Evolutionary conservation across 2,329 filamentous ascomycete species (phyloP).

Genomic region (Didymella pomorum): DNA sequence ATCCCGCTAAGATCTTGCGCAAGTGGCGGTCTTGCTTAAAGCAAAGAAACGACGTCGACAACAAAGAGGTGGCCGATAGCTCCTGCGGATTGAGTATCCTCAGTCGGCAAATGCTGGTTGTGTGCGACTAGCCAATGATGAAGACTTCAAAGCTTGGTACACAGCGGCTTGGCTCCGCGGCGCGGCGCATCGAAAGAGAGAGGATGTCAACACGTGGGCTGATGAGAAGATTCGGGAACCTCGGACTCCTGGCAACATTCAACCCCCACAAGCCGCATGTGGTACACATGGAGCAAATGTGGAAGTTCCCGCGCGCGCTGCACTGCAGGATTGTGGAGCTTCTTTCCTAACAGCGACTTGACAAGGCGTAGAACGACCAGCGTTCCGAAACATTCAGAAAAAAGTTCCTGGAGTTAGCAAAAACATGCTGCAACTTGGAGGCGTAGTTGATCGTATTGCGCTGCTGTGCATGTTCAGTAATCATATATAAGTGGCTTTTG

Average conservation of each 20-base stretch:
- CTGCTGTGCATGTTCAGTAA: background rate
- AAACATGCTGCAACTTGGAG: background rate
- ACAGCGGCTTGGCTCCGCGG: background rate
- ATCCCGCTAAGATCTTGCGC: background rate
- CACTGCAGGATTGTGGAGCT: background rate
- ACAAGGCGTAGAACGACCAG: background rate
- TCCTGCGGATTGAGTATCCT: background rate
- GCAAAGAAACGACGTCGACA: background rate
- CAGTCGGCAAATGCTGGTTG: background rate
- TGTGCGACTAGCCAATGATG: background rate
- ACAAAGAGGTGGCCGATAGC: background rate
- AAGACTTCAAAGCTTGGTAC: background rate
- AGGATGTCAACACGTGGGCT: background rate
- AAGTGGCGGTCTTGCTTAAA: background rate
- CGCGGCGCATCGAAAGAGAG: background rate
- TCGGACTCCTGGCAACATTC: too few species aligned
- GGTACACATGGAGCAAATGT: background rate
- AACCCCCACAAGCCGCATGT: slow-evolving; percentile 1
- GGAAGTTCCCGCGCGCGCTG: background rate
- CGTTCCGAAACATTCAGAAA: background rate
- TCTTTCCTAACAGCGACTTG: background rate
- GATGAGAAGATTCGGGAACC: too few species aligned
- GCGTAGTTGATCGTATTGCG: background rate
- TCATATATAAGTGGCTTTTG: background rate
- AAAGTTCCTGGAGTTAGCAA: background rate